These are phyloP conservation scores for Saturnispora sanitii DNA, from an alignment of 805 yeast species.

Conservation along the genomic window DNA sequence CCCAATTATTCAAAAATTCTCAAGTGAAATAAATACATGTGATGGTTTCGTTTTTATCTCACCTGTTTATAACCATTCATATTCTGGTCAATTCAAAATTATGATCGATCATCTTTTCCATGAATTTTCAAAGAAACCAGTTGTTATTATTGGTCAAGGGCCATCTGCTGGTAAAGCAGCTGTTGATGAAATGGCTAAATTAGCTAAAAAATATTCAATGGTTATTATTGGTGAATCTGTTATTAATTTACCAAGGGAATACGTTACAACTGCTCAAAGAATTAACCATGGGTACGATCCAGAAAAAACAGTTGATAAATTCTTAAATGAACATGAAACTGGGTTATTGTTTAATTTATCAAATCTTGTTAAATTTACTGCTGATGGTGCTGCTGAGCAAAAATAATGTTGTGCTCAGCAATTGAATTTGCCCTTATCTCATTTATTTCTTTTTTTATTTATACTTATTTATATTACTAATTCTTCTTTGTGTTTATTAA, in stretches of 20 bases:
- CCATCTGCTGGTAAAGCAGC: conserved; percentile 2
- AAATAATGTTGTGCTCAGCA: neutral
- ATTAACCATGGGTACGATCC: conserved; percentile 4
- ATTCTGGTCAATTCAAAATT: conserved; percentile 10
- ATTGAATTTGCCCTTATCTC: neutral
- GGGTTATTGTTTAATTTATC: neutral
- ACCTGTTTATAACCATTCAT: conserved; percentile 10
- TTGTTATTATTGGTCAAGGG: conserved; percentile 4
- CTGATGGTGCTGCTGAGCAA: neutral
- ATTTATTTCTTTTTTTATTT: neutral
- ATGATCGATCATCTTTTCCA: conserved; percentile 10
- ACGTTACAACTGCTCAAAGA: conserved; percentile 3
- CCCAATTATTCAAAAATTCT: neutral
- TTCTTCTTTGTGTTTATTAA: neutral
- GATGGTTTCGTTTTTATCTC: conserved; percentile 10
- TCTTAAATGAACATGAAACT: conserved; percentile 7
- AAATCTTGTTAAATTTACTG: too few relatives aligned
- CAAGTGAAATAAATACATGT: conserved; percentile 3
- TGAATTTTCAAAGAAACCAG: conserved; percentile 9
- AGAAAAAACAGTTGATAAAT: conserved; percentile 5
- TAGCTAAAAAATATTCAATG: conserved; percentile 6
- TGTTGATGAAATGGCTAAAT: conserved; percentile 1
- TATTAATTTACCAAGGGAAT: conserved; percentile 5
- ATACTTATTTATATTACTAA: neutral
- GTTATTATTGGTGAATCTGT: conserved; percentile 4